Conservation (phyloP, 768 basidiomycete species). For the Terana coerulea region DNA sequence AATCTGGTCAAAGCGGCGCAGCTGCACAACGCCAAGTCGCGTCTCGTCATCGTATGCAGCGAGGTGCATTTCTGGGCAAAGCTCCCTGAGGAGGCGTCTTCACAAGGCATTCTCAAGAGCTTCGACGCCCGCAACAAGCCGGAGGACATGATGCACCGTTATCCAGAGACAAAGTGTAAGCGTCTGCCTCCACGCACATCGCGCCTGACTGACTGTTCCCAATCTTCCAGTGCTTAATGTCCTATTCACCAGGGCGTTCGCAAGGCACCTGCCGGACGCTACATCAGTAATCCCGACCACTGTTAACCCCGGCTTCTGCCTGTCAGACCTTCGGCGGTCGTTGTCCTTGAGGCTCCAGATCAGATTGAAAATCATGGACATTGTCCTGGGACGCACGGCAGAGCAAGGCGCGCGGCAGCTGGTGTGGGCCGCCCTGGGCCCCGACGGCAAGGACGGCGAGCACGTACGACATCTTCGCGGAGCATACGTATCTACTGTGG, state of each 20-base stretch:
- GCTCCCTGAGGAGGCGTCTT: conserved; percentile 6
- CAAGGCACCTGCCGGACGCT: conserved; percentile 26
- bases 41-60: conserved; percentile 40
- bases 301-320: conserved; percentile 34
- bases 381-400: conserved; percentile 28
- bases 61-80: conserved; percentile 29
- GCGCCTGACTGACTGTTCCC: conserved; percentile 13
- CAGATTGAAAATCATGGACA: conserved; percentile 14
- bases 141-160: conserved; percentile 4
- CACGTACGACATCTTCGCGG: conserved; percentile 21
- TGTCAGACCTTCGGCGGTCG: conserved; percentile 27
- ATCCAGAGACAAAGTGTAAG: neutral
- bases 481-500: conserved; percentile 13
- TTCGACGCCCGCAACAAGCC: neutral
- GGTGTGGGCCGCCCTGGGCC: conserved; percentile 27
- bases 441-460: conserved; percentile 17
- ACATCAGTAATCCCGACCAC: conserved; percentile 27
- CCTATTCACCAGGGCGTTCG: conserved; percentile 34
- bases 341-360: conserved; percentile 3
- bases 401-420: conserved; percentile 36
- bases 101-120: neutral
- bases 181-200: neutral
- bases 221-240: conserved; percentile 30
- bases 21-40: neutral
- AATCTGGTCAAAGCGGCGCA: conserved; percentile 36